Evolutionary conservation across 176 grass and related monocot genomes (phyloP).

Genomic region (Areca catechu): DNA sequence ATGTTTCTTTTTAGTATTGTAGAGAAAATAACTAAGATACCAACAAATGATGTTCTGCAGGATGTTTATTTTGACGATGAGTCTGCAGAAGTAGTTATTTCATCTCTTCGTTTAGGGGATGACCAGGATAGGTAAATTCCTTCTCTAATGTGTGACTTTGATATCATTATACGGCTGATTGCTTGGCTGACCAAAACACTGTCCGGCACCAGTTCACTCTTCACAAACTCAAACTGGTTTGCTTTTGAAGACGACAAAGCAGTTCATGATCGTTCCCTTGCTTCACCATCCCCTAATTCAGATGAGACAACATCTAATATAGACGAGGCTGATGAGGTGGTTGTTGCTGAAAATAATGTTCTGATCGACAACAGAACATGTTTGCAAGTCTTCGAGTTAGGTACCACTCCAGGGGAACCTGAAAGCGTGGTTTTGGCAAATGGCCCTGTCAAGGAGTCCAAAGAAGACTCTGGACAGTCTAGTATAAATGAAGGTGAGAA

Average conservation of each 20-base stretch:
- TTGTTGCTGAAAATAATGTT: conserved; percentile 19
- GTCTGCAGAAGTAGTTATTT: conserved; percentile 93
- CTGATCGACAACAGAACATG: conserved; percentile 21
- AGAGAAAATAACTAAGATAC: no score
- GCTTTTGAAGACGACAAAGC: conserved; percentile 89
- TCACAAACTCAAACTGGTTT: conserved; percentile 99
- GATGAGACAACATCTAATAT: conserved; percentile 24
- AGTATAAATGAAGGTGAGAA: conserved; percentile 1
- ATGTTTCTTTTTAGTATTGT: no score
- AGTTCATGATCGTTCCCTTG: conserved; percentile 43
- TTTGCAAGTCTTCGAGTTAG: not conserved
- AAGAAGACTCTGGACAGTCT: not conserved
- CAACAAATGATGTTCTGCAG: conserved; percentile 21
- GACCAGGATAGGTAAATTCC: conserved; percentile 58
- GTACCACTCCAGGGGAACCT: not conserved
- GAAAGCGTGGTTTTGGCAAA: not conserved
- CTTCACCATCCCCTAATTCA: conserved; percentile 68
- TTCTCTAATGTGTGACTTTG: not conserved
- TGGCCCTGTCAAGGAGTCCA: conserved; percentile 6
- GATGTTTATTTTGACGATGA: conserved; percentile 99
- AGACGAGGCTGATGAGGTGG: conserved; percentile 32
- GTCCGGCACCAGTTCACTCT: conserved; percentile 57
- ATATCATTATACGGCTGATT: not conserved
- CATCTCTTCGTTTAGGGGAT: conserved; percentile 70
- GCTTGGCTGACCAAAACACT: conserved; percentile 23